Base-by-base conservation (phyloP, 2,329 filamentous ascomycete species). In the Fusarium sp. region DNA sequence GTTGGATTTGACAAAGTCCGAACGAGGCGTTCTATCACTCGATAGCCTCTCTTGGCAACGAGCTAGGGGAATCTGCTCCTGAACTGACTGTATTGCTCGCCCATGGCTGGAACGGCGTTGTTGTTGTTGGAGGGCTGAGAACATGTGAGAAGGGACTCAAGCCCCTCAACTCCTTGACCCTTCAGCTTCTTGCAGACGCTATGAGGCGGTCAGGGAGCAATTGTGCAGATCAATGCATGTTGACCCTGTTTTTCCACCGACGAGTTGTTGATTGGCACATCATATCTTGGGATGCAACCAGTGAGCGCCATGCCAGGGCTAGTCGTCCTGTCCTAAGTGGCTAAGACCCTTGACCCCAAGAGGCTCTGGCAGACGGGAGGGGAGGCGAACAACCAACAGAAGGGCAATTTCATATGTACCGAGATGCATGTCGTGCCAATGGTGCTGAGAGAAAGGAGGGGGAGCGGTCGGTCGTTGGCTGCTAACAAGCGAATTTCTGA, bases 281-380 rank as follows among this genome's bases (percentile, higher is more conserved):
- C 47, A 56, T 24, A 56, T 22, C 34, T 38, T 34, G 35, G 29
- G 60, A 37, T 50, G 47, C 52, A 20, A 63, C 31, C 37, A 54
- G 60, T 38, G 34, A 54, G 58, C 38, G 27, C 27, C 38, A 47
- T 61, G 27, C n/a, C 38, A 45, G 18, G 34, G 56, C 31, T 38
- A 38, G 29, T 59, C 24, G 18, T 59, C 18, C 18, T 27, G 20
- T 58, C 22, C 18, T 38, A 20, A 38, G 27, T 38, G 56, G 56
- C 35, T 16, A 37, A 58, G 56, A 40, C 35, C n/a, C 38, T 31
- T 45, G 58, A 22, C 58, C 22, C 58, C 22, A 29, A 42, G 58
- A 61, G 58, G 58, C 37, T 42, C 57, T 60, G 37, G 57, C 57
- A 47, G 38, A 24, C 27, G 58, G 58, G 38, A 61, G 58, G 58